Conservation (phyloP, 371 early-diverging fungal species). For the Dichotomocladium elegans region DNA sequence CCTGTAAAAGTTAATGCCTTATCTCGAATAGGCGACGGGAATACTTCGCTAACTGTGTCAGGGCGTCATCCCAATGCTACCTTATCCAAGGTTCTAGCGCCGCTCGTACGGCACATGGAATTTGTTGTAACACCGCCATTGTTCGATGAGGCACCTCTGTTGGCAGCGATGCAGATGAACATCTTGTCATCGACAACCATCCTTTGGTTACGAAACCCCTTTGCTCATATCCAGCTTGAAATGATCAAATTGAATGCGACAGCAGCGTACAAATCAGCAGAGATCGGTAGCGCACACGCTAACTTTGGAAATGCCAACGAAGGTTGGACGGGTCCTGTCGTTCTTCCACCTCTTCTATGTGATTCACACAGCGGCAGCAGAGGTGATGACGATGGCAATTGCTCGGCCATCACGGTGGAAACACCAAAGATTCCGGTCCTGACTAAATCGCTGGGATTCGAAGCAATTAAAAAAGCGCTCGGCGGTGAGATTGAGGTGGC, state of each 20-base stretch:
- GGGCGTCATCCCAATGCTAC: constrained; percentile 36
- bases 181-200: constrained; percentile 40
- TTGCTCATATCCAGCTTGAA: constrained; percentile 24
- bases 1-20: no score
- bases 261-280: constrained; percentile 24
- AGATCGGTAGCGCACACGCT: constrained; percentile 30
- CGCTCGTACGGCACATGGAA: constrained; percentile 20
- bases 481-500: constrained; percentile 35
- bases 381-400: constrained; percentile 3
- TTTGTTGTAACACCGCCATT: constrained; percentile 31
- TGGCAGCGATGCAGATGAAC: constrained; percentile 39
- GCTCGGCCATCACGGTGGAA: constrained; percentile 19
- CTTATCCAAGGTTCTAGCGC: constrained; percentile 13
- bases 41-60: constrained; percentile 24
- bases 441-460: constrained; percentile 33
- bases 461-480: constrained; percentile 34
- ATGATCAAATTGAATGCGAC: constrained; percentile 39
- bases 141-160: constrained; percentile 25
- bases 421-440: constrained; percentile 40
- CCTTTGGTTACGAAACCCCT: constrained; percentile 40
- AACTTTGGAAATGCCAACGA: constrained; percentile 28
- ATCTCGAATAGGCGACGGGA: constrained; percentile 1
- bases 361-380: not conserved
- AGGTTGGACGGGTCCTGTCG: constrained; percentile 20
- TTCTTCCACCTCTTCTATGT: constrained; percentile 14